A percentile compares a stretch with the other conserved stretches of the same genome.
Conservation (phyloP, 2,329 filamentous ascomycete species). For the Apiospora phragmitis region DNA sequence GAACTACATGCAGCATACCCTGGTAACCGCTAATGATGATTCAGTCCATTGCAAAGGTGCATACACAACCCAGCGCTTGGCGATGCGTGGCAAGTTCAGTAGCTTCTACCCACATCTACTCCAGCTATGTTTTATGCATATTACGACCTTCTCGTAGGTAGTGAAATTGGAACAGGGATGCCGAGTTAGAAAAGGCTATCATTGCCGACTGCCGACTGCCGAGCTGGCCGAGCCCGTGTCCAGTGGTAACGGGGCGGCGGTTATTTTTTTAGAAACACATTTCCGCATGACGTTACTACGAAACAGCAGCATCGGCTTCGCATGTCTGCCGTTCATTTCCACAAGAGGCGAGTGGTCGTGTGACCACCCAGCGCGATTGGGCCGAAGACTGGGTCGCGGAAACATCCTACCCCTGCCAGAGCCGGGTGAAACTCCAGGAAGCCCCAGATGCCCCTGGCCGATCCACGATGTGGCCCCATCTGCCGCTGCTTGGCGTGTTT, state of each 20-base stretch:
- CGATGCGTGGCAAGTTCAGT: too few relatives aligned
- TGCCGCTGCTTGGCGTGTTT: not conserved
- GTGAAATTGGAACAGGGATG: too few relatives aligned
- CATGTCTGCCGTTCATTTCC: not conserved
- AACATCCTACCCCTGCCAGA: slow-evolving; percentile 1
- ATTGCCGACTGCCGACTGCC: too few relatives aligned
- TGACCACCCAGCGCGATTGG: not conserved
- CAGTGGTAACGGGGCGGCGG: not conserved
- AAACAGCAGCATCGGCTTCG: not conserved
- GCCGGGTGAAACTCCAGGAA: not conserved
- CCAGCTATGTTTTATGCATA: too few relatives aligned
- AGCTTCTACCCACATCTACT: too few relatives aligned
- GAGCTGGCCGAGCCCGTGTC: too few relatives aligned
- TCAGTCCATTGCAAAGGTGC: too few relatives aligned
- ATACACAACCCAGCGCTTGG: too few relatives aligned
- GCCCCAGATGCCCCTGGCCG: not conserved
- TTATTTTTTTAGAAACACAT: not conserved
- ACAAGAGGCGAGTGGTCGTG: not conserved
- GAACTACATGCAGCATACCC: too few relatives aligned
- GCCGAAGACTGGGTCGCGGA: not conserved
- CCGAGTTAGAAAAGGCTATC: too few relatives aligned
- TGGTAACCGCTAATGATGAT: too few relatives aligned
- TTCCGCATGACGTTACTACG: not conserved
- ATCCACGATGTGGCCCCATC: not conserved
- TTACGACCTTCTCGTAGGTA: too few relatives aligned